Conservation (phyloP, 768 basidiomycete genomes). For the Suillus fuscotomentosus region DNA sequence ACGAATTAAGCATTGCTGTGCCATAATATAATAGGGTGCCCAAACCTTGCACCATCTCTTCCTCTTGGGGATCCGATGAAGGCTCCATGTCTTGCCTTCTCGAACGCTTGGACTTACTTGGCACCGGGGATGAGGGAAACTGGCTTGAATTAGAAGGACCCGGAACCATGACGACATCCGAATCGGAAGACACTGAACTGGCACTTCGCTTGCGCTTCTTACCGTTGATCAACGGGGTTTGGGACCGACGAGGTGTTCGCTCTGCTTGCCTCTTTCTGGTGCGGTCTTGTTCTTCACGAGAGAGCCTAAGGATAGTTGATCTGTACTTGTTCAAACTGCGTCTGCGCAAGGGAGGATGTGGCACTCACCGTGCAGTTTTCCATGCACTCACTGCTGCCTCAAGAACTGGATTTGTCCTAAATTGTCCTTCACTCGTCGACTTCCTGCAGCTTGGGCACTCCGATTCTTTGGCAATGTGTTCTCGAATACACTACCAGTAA, state of each 20-base stretch:
- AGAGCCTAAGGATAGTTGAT: constrained; percentile 41
- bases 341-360: not conserved
- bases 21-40: not conserved
- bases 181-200: constrained; percentile 21
- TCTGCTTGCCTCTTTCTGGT: constrained; percentile 6
- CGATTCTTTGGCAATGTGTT: constrained; percentile 52
- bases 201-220: constrained; percentile 37
- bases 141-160: constrained; percentile 32
- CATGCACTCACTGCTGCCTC: constrained; percentile 73
- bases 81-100: constrained; percentile 19
- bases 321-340: constrained; percentile 26
- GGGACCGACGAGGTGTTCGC: constrained; percentile 18
- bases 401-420: constrained; percentile 66
- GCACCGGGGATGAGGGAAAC: constrained; percentile 17
- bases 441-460: constrained; percentile 77
- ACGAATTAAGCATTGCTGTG: not conserved
- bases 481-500: constrained; percentile 62
- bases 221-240: constrained; percentile 17
- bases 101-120: constrained; percentile 16
- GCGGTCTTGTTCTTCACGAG: constrained; percentile 32
- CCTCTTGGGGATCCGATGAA: constrained; percentile 32
- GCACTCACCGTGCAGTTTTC: constrained; percentile 61
- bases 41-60: constrained; percentile 23
- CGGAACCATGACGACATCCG: constrained; percentile 27
- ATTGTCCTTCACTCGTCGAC: constrained; percentile 53